These are phyloP conservation scores for Syzygium oleosum DNA, from an alignment of 345 rosid genomes.

Conservation along the genomic window DNA sequence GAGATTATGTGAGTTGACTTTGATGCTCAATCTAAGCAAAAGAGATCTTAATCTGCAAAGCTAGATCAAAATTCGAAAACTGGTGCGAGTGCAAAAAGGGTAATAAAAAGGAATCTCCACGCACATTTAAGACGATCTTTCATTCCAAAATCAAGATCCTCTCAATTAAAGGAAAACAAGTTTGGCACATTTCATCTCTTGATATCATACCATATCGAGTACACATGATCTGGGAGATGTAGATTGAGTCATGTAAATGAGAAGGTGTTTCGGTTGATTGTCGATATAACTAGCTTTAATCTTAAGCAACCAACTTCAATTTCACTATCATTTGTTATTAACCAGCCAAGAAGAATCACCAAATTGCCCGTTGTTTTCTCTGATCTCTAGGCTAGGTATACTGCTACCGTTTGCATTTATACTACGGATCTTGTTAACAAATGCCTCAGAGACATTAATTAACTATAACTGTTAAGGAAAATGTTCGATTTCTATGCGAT, in stretches of 20 bases:
- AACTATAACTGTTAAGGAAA: no score
- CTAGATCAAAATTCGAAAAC: background rate
- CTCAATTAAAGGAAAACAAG: background rate
- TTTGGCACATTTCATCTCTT: background rate
- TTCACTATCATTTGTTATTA: background rate
- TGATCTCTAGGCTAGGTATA: background rate
- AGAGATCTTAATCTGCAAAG: background rate
- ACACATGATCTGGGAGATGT: background rate
- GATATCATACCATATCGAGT: background rate
- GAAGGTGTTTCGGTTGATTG: background rate
- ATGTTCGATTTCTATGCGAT: no score
- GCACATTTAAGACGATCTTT: background rate
- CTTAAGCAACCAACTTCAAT: background rate
- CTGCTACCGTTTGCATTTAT: background rate
- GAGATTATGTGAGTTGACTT: background rate
- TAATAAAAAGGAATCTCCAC: background rate
- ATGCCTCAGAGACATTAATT: no score
- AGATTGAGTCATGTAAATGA: background rate
- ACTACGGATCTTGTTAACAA: no score
- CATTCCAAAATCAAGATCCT: background rate
- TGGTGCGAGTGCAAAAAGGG: background rate
- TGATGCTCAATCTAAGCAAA: background rate
- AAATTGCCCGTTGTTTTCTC: background rate
- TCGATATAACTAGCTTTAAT: background rate
- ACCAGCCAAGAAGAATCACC: background rate